Conservation (phyloP, 768 basidiomycete genomes). For the Mycena albidolilacea region DNA sequence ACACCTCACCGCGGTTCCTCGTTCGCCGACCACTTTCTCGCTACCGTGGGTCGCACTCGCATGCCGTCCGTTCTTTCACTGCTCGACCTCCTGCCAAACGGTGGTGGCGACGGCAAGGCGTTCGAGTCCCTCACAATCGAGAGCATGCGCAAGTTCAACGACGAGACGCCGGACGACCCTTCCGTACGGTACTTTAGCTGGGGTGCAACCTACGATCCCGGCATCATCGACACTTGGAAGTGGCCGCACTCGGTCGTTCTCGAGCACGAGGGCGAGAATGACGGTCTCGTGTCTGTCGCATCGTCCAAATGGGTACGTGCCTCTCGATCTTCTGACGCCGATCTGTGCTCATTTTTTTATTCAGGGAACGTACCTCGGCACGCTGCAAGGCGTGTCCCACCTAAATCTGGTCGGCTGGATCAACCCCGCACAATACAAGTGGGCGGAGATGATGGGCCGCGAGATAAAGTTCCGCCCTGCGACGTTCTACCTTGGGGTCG, state of each 20-base stretch:
- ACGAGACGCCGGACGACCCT: conserved; percentile 82
- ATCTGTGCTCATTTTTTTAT: not conserved
- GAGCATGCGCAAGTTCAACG: conserved; percentile 92
- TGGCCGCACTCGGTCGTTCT: conserved; percentile 87
- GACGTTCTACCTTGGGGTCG: conserved; percentile 91
- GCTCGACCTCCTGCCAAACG: conserved; percentile 89
- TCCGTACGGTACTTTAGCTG: conserved; percentile 94
- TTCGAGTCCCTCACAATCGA: conserved; percentile 90
- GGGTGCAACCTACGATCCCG: conserved; percentile 93
- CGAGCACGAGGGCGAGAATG: conserved; percentile 93
- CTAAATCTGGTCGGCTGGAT: conserved; percentile 96
- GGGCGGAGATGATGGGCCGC: conserved; percentile 89
- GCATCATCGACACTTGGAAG: conserved; percentile 85
- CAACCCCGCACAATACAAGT: conserved; percentile 89
- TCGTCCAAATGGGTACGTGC: conserved; percentile 85
- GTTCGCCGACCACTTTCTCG: conserved; percentile 93
- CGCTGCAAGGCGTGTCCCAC: conserved; percentile 91
- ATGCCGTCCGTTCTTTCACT: conserved; percentile 81
- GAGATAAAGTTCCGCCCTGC: conserved; percentile 94
- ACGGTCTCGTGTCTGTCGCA: conserved; percentile 91
- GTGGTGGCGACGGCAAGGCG: conserved; percentile 95
- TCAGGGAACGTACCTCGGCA: conserved; percentile 95
- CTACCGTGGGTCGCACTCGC: conserved; percentile 74
- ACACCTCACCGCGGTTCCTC: conserved; percentile 95
- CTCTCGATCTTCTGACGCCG: conserved; percentile 1